Conservation (phyloP, 768 basidiomycete species). For the Trametes coccinea region DNA sequence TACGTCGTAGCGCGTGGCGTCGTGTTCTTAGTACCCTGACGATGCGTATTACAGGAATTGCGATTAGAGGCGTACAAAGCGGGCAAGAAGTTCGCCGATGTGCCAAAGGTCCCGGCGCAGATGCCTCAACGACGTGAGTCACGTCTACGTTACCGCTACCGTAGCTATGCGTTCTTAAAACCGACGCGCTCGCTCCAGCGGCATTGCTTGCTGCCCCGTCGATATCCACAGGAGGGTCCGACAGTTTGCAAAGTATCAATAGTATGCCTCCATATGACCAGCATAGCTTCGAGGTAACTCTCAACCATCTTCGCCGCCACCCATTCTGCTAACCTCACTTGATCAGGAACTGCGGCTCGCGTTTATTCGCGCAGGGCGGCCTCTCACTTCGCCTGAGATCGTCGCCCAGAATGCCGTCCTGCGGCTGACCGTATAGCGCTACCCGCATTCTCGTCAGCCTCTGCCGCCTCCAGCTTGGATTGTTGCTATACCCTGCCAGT, state of each 20-base stretch:
- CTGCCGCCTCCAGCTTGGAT: neutral
- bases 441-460: neutral
- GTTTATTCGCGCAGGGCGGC: slow-evolving; percentile 41
- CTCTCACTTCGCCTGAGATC: slow-evolving; percentile 45
- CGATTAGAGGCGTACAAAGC: slow-evolving; percentile 18
- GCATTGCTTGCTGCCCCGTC: slow-evolving; percentile 28
- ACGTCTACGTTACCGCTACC: no score
- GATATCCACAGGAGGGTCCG: neutral
- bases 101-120: neutral
- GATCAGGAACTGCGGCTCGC: slow-evolving; percentile 54
- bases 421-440: slow-evolving; percentile 5
- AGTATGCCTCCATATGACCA: slow-evolving; percentile 39
- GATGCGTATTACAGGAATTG: slow-evolving; percentile 9
- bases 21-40: neutral
- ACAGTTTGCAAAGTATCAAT: slow-evolving; percentile 41
- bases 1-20: slow-evolving; percentile 5
- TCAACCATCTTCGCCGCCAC: neutral
- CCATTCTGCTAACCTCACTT: neutral
- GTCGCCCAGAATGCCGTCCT: slow-evolving; percentile 17
- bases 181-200: slow-evolving; percentile 17
- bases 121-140: neutral
- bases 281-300: slow-evolving; percentile 53
- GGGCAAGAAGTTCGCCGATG: slow-evolving; percentile 15
- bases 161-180: neutral
- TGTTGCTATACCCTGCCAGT: slow-evolving; percentile 7